Percentiles rank a stretch among this genome's conserved stretches.
These are phyloP conservation scores for Sarocladium kiliense DNA, from an alignment of 2,329 filamentous ascomycete species.

Conservation along the genomic window DNA sequence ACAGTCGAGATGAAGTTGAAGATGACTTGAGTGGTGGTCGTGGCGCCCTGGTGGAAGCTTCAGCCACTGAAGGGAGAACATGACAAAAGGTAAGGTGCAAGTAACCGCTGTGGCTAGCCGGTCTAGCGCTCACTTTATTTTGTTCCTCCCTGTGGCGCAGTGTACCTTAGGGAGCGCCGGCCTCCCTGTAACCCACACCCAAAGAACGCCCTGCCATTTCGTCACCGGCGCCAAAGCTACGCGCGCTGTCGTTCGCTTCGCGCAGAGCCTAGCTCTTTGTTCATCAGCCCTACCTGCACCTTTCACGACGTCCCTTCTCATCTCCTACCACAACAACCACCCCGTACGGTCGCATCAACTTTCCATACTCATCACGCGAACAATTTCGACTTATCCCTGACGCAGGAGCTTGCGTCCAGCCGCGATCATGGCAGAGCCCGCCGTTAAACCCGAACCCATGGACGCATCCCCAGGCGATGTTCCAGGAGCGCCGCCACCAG, in stretches of 20 bases:
- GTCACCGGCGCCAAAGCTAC: neutral
- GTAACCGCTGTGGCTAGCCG: neutral
- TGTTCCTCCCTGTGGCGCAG: neutral
- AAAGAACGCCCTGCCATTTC: neutral
- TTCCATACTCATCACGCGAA: neutral
- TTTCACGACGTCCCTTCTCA: neutral
- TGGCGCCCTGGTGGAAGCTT: neutral
- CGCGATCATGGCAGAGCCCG: slow-evolving; percentile 25
- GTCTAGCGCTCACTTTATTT: neutral
- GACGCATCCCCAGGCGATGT: slow-evolving; percentile 29
- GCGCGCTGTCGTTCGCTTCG: neutral
- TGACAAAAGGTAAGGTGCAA: neutral
- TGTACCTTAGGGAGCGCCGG: neutral
- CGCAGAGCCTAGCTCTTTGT: neutral
- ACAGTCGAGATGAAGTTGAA: neutral
- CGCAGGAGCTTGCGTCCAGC: neutral
- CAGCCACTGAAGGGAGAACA: neutral
- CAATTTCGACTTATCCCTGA: neutral
- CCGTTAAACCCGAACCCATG: slow-evolving; percentile 46
- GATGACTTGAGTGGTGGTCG: neutral
- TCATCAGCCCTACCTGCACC: neutral
- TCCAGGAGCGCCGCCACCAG: slow-evolving; percentile 26
- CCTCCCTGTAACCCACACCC: neutral
- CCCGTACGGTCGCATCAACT: neutral
- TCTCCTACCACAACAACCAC: too few relatives aligned